Evolutionary conservation across 225 moss, liverwort and hornwort species (phyloP).

Genomic region (Anthoceros angustus): DNA sequence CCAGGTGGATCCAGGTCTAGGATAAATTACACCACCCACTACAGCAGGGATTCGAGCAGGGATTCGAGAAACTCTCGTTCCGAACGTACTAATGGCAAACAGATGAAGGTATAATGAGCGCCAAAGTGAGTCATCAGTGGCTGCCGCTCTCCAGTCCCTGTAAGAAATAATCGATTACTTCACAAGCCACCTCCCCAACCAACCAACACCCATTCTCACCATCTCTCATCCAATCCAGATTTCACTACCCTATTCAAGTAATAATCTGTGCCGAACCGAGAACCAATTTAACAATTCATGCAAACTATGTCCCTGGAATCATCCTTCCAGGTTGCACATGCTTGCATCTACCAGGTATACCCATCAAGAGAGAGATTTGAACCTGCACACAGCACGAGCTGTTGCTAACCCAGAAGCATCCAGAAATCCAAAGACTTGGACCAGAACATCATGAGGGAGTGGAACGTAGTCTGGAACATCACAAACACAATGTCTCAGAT

Average conservation of each 20-base stretch:
- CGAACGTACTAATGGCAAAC: conserved; percentile 21
- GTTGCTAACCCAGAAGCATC: conserved; percentile 56
- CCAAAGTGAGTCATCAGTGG: conserved; percentile 60
- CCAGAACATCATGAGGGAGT: conserved; percentile 47
- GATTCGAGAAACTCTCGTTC: conserved; percentile 13
- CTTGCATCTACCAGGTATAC: neutral
- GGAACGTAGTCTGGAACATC: conserved; percentile 34
- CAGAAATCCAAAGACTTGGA: conserved; percentile 65
- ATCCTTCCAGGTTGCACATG: conserved; percentile 7
- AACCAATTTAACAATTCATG: neutral
- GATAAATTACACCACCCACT: too few relatives aligned
- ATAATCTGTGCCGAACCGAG: too few relatives aligned
- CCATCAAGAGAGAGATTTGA: neutral
- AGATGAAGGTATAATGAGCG: conserved; percentile 26
- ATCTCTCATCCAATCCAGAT: neutral
- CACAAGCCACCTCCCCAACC: neutral
- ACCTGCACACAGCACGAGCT: conserved; percentile 75
- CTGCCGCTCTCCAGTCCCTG: conserved; percentile 71
- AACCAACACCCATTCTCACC: neutral
- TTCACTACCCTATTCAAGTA: neutral
- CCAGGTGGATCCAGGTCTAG: too few relatives aligned
- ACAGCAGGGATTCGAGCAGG: conserved; percentile 16
- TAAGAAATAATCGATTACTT: too few relatives aligned
- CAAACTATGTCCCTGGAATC: neutral
- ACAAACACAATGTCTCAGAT: neutral